A percentile compares a stretch with the other conserved stretches of the same genome.
Conservation (phyloP, 2,329 filamentous ascomycete species). For the Cercospora sojina region DNA sequence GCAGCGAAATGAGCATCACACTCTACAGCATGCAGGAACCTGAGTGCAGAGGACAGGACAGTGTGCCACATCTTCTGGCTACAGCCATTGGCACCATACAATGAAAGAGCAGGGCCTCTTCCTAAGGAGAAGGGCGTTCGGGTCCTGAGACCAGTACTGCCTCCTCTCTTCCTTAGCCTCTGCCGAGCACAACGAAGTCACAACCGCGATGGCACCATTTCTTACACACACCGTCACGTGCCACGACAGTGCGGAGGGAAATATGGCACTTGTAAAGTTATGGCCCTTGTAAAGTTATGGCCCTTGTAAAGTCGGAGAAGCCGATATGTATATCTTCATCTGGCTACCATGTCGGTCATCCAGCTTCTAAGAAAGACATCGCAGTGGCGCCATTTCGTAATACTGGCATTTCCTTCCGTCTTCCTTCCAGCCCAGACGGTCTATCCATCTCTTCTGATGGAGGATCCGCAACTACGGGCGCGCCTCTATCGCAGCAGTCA, state of each 20-base stretch:
- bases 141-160: neutral
- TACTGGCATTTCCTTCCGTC: neutral
- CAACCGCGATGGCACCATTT: neutral
- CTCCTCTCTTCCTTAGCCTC: neutral
- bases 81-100: neutral
- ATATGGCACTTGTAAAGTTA: too few species aligned
- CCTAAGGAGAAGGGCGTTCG: neutral
- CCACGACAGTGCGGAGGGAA: neutral
- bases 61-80: neutral
- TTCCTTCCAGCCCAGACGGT: neutral
- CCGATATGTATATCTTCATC: neutral
- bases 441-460: too few species aligned
- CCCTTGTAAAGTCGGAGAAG: neutral
- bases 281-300: too few species aligned
- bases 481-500: neutral
- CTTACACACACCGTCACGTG: neutral
- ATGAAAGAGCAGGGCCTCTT: neutral
- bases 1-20: neutral
- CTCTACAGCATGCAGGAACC: neutral
- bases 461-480: too few species aligned
- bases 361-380: neutral
- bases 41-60: neutral
- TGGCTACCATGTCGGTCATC: neutral
- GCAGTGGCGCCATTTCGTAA: neutral
- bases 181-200: neutral